phyloP scores from a whole-genome alignment of 1,284 basidiomycete genomes.

The Fomitopsis palustris region DNA sequence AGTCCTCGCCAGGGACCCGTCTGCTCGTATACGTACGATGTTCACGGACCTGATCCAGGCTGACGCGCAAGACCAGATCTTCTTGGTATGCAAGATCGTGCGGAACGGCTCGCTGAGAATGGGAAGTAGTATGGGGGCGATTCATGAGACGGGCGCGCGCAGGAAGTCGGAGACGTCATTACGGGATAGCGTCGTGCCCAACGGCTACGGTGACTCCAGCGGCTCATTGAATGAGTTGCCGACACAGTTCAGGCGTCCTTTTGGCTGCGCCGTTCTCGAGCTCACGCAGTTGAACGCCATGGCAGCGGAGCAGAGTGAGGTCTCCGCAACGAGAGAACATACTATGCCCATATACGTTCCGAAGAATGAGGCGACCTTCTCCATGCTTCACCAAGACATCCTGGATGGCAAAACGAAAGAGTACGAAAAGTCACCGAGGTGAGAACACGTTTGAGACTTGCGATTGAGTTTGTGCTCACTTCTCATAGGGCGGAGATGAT shows the following conservation, averaged over 20 bases:
- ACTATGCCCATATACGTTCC: slow-evolving; percentile 90
- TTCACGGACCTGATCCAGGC: slow-evolving; percentile 87
- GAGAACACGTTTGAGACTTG: slow-evolving; percentile 19
- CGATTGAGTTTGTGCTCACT: slow-evolving; percentile 5
- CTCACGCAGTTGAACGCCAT: slow-evolving; percentile 75
- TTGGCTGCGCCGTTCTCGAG: slow-evolving; percentile 92
- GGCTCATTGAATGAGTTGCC: slow-evolving; percentile 19
- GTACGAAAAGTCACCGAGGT: slow-evolving; percentile 84
- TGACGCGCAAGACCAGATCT: slow-evolving; percentile 83
- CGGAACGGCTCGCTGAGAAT: slow-evolving; percentile 86
- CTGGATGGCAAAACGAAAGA: slow-evolving; percentile 79
- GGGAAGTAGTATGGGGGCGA: slow-evolving; percentile 48
- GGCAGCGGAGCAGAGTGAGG: slow-evolving; percentile 56
- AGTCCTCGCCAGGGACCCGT: slow-evolving; percentile 72
- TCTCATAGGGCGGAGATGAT: slow-evolving; percentile 73
- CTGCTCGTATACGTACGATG: slow-evolving; percentile 72
- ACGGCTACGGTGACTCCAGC: background rate
- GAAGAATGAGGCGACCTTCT: slow-evolving; percentile 82
- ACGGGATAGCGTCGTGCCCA: background rate
- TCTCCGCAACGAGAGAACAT: slow-evolving; percentile 67
- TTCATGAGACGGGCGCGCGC: slow-evolving; percentile 38
- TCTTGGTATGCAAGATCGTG: slow-evolving; percentile 88
- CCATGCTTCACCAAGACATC: slow-evolving; percentile 94
- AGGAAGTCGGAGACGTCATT: slow-evolving; percentile 45
- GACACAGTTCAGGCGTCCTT: slow-evolving; percentile 76